These are phyloP conservation scores for Centaurea solstitialis DNA, from an alignment of 129 eudicot species.

Conservation along the genomic window DNA sequence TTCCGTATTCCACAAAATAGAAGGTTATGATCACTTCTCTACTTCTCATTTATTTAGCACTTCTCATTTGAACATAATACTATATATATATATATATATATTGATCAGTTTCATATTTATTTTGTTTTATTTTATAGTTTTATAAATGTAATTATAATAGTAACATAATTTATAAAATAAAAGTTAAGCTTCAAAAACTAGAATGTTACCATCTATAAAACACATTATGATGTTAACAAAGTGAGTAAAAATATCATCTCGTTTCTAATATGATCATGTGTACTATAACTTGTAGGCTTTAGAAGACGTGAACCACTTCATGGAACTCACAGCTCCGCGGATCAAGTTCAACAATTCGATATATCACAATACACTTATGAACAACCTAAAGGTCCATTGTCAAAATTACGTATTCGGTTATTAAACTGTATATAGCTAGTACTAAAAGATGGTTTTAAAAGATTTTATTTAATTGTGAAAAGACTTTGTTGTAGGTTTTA, in stretches of 20 bases:
- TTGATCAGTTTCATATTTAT: too few relatives aligned
- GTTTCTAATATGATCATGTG: neutral
- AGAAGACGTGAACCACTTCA: neutral
- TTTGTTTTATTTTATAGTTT: too few relatives aligned
- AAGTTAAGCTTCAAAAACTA: too few relatives aligned
- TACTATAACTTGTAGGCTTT: conserved; percentile 16
- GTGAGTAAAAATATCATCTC: neutral
- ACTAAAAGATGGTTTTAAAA: neutral
- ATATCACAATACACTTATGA: conserved; percentile 12
- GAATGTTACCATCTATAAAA: neutral
- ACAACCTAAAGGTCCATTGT: conserved; percentile 1
- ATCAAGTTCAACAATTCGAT: conserved; percentile 2
- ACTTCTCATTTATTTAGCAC: too few relatives aligned
- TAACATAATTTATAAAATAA: too few relatives aligned
- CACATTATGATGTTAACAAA: neutral
- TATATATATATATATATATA: too few relatives aligned
- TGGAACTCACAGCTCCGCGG: neutral
- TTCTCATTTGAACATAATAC: too few relatives aligned
- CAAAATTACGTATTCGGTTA: neutral
- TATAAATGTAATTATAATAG: too few relatives aligned
- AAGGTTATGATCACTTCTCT: too few relatives aligned
- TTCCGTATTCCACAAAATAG: too few relatives aligned
- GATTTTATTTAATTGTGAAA: conserved; percentile 2
- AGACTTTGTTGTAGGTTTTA: conserved; percentile 6
- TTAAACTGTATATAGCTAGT: neutral